Evolutionary conservation across 140 eudicot genomes (phyloP), one percentile per base, ranked within the genome.

Genomic region (Ambrosia hybrid): DNA sequence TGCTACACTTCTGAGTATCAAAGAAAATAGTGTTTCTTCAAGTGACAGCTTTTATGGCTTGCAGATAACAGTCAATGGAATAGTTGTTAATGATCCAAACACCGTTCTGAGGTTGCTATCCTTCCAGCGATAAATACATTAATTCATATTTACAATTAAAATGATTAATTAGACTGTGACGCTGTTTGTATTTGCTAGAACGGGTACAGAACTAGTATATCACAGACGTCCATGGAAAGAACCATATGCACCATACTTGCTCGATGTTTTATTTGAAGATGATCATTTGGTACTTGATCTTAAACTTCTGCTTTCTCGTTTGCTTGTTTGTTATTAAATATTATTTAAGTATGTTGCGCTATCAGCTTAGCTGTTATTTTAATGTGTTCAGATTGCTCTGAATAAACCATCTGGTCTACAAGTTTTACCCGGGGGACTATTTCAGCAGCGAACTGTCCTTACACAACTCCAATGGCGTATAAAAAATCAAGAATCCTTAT

Each of bases 381-480:
- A 37, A 6, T 86, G 49, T 58, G 43, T 57, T 66, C 85, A 94
- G 99, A 84, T 90, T 83, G 99, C 96, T 68, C 39, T 94, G 39
- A 90, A 90, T 80, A 94, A 94, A 80, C 99, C 99, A 14, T 90
- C 94, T 14, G 91, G 97, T 76, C 79, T 94, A 64, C 99, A 94
- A 94, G 97, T 94, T 76, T 81, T 90, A 61, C 96, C 99, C 9
- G 97, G 97, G 68, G 97, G 97, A 67, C 73, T 87, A 45, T 94
- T 90, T 76, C 97, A 94, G 82, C 97, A 90, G 57, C 89, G 96
- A 56, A 88, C 99, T 78, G 91, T 90, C 51, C 78, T 90, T 74
- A 84, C 91, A 67, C 97, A 90, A 74, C 96, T 90, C 26, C 94
- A 85, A 58, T 78, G 99, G 99, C 86, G 43, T 77, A 67, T 84